These are phyloP conservation scores for Barnettozyma vustinii DNA, from an alignment of 805 yeast genomes.

Conservation along the genomic window DNA sequence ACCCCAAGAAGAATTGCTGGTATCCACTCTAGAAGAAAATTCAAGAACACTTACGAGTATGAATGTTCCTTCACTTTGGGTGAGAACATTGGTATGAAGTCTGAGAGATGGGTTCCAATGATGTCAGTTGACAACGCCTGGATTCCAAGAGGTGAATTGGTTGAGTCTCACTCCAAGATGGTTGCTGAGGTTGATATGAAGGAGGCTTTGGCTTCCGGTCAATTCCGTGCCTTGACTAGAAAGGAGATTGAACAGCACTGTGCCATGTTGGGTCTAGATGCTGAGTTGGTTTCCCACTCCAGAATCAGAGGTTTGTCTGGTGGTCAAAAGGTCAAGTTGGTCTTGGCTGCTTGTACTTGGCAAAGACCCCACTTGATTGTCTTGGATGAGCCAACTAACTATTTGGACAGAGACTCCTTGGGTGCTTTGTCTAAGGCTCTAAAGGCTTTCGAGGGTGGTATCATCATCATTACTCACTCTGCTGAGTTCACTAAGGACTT, in stretches of 20 bases:
- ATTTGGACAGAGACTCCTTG: constrained; percentile 97
- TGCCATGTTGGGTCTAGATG: constrained; percentile 95
- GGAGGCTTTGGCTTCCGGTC: constrained; percentile 99
- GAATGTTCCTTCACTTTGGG: constrained; percentile 97
- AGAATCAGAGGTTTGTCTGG: constrained; percentile 99
- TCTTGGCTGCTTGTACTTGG: constrained; percentile 99
- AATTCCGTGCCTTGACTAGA: constrained; percentile 99
- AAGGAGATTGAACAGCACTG: constrained; percentile 99
- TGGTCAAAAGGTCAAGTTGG: constrained; percentile 99
- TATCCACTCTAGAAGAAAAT: constrained; percentile 96
- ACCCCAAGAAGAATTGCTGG: constrained; percentile 95
- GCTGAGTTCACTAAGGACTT: constrained; percentile 99
- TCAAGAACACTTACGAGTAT: constrained; percentile 99
- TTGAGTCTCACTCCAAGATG: constrained; percentile 97
- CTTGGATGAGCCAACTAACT: constrained; percentile 99
- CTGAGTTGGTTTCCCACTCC: constrained; percentile 99
- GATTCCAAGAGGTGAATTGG: constrained; percentile 98
- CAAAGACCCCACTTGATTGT: constrained; percentile 99
- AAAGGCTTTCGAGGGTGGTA: constrained; percentile 99
- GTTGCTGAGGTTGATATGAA: constrained; percentile 99
- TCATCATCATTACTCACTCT: constrained; percentile 98
- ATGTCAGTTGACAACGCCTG: constrained; percentile 99
- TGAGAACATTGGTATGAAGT: constrained; percentile 98
- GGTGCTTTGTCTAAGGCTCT: constrained; percentile 99
- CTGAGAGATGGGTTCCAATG: constrained; percentile 99